These are phyloP conservation scores for Dinochytrium kinnereticum DNA, from an alignment of 371 early-diverging fungal species.

Conservation along the genomic window DNA sequence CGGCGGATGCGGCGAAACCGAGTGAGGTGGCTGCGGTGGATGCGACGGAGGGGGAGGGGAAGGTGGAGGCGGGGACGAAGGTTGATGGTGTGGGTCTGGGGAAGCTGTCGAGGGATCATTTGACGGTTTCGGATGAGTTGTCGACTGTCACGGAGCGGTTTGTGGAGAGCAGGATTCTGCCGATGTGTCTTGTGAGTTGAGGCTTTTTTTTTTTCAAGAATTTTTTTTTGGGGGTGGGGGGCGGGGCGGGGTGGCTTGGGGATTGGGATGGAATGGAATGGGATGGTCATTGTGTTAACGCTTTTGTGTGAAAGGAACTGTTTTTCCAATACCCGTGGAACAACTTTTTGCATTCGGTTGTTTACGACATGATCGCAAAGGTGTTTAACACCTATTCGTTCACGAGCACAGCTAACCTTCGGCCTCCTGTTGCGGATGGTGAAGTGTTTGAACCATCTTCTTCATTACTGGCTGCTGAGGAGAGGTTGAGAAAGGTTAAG, in stretches of 20 bases:
- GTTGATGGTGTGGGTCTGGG: background rate
- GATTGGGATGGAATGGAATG: too few species aligned
- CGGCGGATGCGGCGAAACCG: background rate
- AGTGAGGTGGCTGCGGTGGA: background rate
- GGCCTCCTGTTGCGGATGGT: constrained; percentile 30
- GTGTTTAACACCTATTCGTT: constrained; percentile 77
- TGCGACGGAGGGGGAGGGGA: background rate
- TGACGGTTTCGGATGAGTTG: constrained; percentile 52
- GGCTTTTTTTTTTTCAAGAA: background rate
- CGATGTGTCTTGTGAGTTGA: constrained; percentile 49
- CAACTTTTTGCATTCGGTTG: constrained; percentile 93
- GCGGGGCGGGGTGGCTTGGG: too few species aligned
- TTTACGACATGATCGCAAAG: constrained; percentile 95
- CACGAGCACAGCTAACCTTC: constrained; percentile 55
- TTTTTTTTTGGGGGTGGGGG: too few species aligned
- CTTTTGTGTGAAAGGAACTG: constrained; percentile 58
- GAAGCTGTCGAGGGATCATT: constrained; percentile 8
- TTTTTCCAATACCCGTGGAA: constrained; percentile 92
- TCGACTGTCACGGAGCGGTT: constrained; percentile 46
- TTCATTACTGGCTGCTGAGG: constrained; percentile 31
- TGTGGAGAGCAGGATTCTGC: constrained; percentile 48
- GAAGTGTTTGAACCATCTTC: constrained; percentile 52
- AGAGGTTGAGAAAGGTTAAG: constrained; percentile 46
- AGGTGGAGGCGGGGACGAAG: background rate
- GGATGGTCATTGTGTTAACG: too few species aligned